Conservation (phyloP, 495 filamentous ascomycete species). For the Daldinia caldariorum region DNA sequence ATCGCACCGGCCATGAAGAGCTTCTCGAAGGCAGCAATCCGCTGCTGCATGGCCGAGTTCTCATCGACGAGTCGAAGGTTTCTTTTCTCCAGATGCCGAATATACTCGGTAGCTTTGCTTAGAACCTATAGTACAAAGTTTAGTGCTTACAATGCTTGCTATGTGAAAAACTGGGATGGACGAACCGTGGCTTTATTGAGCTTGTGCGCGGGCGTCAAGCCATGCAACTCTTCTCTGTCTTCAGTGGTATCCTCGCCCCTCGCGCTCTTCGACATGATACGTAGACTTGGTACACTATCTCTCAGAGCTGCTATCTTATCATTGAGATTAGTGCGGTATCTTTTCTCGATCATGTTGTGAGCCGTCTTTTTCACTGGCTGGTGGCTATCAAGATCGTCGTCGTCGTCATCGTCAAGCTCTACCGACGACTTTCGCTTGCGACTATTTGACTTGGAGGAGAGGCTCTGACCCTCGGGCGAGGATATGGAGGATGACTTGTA, state of each 20-base stretch:
- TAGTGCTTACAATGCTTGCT: slow-evolving; percentile 11
- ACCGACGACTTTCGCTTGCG: slow-evolving; percentile 73
- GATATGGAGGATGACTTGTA: slow-evolving; percentile 55
- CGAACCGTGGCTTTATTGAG: slow-evolving; percentile 91
- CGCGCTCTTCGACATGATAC: slow-evolving; percentile 75
- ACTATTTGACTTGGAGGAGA: slow-evolving; percentile 58
- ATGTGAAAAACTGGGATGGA: slow-evolving; percentile 16
- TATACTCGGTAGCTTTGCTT: slow-evolving; percentile 95
- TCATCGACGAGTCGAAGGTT: slow-evolving; percentile 84
- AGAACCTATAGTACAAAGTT: slow-evolving; percentile 62
- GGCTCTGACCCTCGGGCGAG: slow-evolving; percentile 57
- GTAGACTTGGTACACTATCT: slow-evolving; percentile 87
- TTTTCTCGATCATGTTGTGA: slow-evolving; percentile 97
- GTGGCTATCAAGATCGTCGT: slow-evolving; percentile 65
- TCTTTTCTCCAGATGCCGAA: slow-evolving; percentile 88
- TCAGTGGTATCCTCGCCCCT: slow-evolving; percentile 73
- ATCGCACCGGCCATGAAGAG: slow-evolving; percentile 70
- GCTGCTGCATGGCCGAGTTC: slow-evolving; percentile 76
- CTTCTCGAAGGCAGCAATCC: slow-evolving; percentile 74
- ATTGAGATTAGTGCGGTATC: slow-evolving; percentile 94
- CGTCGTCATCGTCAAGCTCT: slow-evolving; percentile 60
- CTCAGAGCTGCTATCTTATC: slow-evolving; percentile 93
- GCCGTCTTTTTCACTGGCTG: slow-evolving; percentile 92
- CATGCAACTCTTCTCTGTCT: slow-evolving; percentile 81
- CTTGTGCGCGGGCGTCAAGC: slow-evolving; percentile 83